Conservation (phyloP, 352 stramenopile species). For the Globisporangium yorkense region DNA sequence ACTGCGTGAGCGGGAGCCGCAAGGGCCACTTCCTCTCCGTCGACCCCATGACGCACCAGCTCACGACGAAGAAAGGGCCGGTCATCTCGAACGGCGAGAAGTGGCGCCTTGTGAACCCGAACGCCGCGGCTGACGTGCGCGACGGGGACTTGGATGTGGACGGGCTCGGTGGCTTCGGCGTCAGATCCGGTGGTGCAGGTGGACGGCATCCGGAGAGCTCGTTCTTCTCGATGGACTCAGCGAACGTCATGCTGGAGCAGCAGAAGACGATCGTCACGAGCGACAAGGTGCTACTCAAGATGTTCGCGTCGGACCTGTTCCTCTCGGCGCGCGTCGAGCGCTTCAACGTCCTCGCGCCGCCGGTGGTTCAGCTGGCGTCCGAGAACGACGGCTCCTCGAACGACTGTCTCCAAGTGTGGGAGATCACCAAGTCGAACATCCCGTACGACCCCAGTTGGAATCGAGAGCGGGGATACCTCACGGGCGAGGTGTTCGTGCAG, state of each 20-base stretch:
- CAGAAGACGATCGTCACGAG: conserved; percentile 61
- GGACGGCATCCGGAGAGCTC: conserved; percentile 19
- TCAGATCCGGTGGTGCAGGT: not conserved
- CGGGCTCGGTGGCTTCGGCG: not conserved
- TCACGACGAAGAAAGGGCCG: conserved; percentile 67
- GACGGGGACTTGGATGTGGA: conserved; percentile 11
- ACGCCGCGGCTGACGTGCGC: conserved; percentile 19
- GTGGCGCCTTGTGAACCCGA: conserved; percentile 67
- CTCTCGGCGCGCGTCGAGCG: conserved; percentile 32
- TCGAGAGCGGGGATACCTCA: conserved; percentile 74
- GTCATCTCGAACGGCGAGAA: conserved; percentile 79
- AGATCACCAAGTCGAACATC: conserved; percentile 83
- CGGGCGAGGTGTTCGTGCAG: conserved; percentile 53
- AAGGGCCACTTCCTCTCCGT: conserved; percentile 72
- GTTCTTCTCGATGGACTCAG: conserved; percentile 33
- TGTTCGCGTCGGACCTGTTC: conserved; percentile 52
- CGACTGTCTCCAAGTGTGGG: conserved; percentile 64
- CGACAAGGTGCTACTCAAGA: conserved; percentile 71
- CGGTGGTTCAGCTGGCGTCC: conserved; percentile 36
- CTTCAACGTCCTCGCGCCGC: conserved; percentile 16
- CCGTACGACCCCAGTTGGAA: conserved; percentile 85
- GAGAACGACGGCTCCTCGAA: conserved; percentile 40
- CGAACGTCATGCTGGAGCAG: conserved; percentile 44
- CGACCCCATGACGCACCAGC: conserved; percentile 42
- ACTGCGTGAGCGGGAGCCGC: conserved; percentile 61